Evolutionary conservation across 2,329 filamentous ascomycete genomes (phyloP), one percentile per base, ranked within the genome.

Genomic region (Colletotrichum phormii): DNA sequence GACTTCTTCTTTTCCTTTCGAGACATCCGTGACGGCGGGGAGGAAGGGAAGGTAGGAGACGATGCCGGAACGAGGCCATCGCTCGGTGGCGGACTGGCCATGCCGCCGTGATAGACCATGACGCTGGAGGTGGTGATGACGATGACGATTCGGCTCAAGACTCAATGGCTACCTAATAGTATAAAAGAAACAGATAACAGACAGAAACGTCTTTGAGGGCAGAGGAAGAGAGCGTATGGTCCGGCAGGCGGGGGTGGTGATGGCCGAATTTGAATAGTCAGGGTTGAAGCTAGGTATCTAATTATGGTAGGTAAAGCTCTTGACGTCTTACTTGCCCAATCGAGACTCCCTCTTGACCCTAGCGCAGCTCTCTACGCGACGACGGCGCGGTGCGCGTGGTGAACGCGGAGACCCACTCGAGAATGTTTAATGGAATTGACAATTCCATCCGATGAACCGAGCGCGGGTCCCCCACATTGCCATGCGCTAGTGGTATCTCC

Each of bases 1-100:
- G 88, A 85, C 69, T 86, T 83, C 22, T 86, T 83, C 74, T 82
- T 82, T 77, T 88, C 86, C 75, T 88, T 89, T 73, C 77, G 79
- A 22, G 59, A 62, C 5, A 76, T 65, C 1, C 74, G 46, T 69
- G 67, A 57, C 73, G 70, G 13, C 77, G 79, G 1, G 78, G 81
- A 12, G 74, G 60, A 79, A 70, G 42, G 77, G 69, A 73, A 59
- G 72, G 67, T 68, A 57, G 67, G 64, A 75, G 71, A 77, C 72
- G 63, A 76, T 67, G 64, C 66, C 9, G 73, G 72, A 58, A 74
- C n/a, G 37, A 72, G 58, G 46, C 72, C 74, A 65, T 75, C 74
- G 54, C 74, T 75, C 42, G 74, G 74, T 37, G 74, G 74, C 62
- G 74, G 74, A 26, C 74, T 75, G 49, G 73, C 73, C 71, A 75